phyloP scores from a whole-genome alignment of 495 filamentous ascomycete species.

The Corynascus novoguineensis region DNA sequence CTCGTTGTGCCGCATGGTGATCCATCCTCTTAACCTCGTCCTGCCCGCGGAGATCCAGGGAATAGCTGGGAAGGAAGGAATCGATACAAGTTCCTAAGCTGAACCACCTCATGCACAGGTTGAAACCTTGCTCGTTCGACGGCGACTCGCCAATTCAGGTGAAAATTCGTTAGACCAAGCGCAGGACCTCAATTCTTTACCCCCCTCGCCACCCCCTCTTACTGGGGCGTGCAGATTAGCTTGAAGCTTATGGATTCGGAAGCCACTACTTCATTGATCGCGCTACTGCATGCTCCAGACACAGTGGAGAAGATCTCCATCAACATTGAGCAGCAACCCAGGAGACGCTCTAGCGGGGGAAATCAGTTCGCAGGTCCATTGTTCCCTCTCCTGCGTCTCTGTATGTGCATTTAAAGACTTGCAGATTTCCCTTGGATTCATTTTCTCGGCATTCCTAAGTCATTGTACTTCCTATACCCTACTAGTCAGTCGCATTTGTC shows the following conservation, averaged over 20 bases:
- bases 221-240: background rate
- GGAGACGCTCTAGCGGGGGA: background rate
- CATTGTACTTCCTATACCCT: background rate
- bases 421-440: background rate
- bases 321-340: background rate
- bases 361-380: background rate
- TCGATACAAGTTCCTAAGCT: background rate
- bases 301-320: conserved; percentile 20
- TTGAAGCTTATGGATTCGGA: background rate
- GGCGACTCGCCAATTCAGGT: background rate
- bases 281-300: conserved; percentile 13
- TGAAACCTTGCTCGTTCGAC: background rate
- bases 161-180: background rate
- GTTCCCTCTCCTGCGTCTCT: background rate
- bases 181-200: background rate
- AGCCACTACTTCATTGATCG: background rate
- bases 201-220: background rate
- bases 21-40: background rate
- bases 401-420: conserved; percentile 16
- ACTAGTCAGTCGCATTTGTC: background rate
- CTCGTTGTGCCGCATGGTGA: conserved; percentile 1
- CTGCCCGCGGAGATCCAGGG: background rate
- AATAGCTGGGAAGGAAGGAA: background rate
- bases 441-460: background rate
- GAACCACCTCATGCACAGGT: background rate